Conservation (phyloP, 192 early-diverging fungal genomes). For the Gaertneriomyces sp. region DNA sequence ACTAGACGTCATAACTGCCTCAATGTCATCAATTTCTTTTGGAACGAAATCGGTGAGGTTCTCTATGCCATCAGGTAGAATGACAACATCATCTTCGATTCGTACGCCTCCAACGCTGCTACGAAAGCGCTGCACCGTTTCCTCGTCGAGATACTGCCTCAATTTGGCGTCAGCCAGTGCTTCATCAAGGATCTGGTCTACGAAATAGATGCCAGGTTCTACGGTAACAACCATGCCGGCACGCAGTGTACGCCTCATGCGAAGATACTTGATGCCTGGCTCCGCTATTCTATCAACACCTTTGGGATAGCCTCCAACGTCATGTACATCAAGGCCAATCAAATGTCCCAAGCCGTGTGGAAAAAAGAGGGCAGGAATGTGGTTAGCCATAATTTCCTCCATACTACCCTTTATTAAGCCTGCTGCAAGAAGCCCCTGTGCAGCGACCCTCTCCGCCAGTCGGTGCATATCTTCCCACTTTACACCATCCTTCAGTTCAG, state of each 20-base stretch:
- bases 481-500: slow-evolving; percentile 61
- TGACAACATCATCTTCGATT: slow-evolving; percentile 86
- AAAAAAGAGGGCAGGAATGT: slow-evolving; percentile 77
- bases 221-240: slow-evolving; percentile 86
- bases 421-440: slow-evolving; percentile 63
- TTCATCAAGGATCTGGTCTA: slow-evolving; percentile 68
- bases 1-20: slow-evolving; percentile 46
- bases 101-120: slow-evolving; percentile 83
- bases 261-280: slow-evolving; percentile 70
- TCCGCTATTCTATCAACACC: slow-evolving; percentile 67
- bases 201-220: slow-evolving; percentile 93
- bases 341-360: slow-evolving; percentile 90
- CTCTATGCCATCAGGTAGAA: slow-evolving; percentile 70
- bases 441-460: slow-evolving; percentile 60
- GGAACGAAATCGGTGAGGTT: slow-evolving; percentile 78
- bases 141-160: slow-evolving; percentile 63
- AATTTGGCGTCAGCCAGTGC: slow-evolving; percentile 56
- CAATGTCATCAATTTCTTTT: slow-evolving; percentile 72
- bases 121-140: slow-evolving; percentile 61
- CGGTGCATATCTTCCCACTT: slow-evolving; percentile 84
- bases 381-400: slow-evolving; percentile 58
- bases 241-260: slow-evolving; percentile 69
- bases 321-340: slow-evolving; percentile 85
- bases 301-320: slow-evolving; percentile 69
- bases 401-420: slow-evolving; percentile 70